Conservation (phyloP, 1,284 basidiomycete genomes). For the Golubevia sp. region DNA sequence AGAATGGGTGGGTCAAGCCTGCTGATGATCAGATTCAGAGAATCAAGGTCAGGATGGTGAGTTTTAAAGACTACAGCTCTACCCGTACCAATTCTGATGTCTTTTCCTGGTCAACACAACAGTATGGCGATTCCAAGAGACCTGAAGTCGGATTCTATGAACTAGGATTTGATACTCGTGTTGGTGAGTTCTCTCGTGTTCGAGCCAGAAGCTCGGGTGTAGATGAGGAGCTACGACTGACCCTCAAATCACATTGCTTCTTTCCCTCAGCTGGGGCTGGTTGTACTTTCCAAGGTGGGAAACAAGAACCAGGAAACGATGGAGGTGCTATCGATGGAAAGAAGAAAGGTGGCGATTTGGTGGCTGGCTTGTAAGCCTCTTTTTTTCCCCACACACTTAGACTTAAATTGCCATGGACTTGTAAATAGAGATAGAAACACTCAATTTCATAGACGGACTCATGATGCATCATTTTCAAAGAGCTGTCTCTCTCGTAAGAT, state of each 20-base stretch:
- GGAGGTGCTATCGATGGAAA: background rate
- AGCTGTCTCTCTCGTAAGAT: too few species aligned
- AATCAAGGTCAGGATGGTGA: conserved; percentile 5
- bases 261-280: background rate
- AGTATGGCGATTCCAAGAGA: conserved; percentile 22
- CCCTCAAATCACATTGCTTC: too few species aligned
- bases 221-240: too few species aligned
- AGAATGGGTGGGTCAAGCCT: conserved; percentile 14
- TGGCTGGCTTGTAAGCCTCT: too few species aligned
- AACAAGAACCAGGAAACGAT: background rate
- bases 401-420: too few species aligned
- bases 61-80: conserved; percentile 11
- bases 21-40: conserved; percentile 5
- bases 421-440: too few species aligned
- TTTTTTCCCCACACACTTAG: too few species aligned
- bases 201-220: too few species aligned
- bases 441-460: too few species aligned
- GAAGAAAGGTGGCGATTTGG: background rate
- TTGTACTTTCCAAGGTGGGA: background rate
- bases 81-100: conserved; percentile 8
- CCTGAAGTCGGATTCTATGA: conserved; percentile 54
- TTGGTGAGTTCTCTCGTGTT: conserved; percentile 14
- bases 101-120: conserved; percentile 9
- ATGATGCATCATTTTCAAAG: too few species aligned
- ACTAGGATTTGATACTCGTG: conserved; percentile 19